Evolutionary conservation across 2,329 filamentous ascomycete genomes (phyloP), one percentile per base, ranked within the genome.

Genomic region (Ophiostoma triangulosporum): DNA sequence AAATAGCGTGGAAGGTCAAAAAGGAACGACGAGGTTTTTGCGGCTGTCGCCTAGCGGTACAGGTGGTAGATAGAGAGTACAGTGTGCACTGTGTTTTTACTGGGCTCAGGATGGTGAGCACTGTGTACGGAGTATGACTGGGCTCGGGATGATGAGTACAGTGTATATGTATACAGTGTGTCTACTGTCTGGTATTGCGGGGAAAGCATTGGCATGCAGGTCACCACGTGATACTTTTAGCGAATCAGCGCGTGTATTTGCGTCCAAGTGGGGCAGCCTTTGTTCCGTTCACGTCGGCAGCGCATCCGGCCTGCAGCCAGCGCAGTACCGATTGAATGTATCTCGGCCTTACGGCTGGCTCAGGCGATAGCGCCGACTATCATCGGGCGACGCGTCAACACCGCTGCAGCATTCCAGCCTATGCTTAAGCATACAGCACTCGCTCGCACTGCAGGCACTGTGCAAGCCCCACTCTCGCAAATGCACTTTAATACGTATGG

Each of bases 1-100:
- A 35, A 48, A 49, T 43, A 53, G 27, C 48, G 40, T 35, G 48
- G 20, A n/a, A 11, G 29, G 49, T 36, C 43, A 45, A 52, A 56
- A 51, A 52, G 49, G 27, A 12, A 27, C 24, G 32, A 53, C 36
- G 40, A 48, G 54, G 54, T 53, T 56, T 56, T 53, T 53, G 54
- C 54, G 40, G 48, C 48, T 46, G 43, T 29, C 43, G 43, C 43
- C 43, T 46, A n/a, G n/a, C n/a, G n/a, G n/a, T n/a, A n/a, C n/a
- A 33, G 15, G 36, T 48, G 48, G 48, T 56, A 53, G 48, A 48
- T 45, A 55, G 52, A 49, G 48, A 15, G 33, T 27, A 53, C 48
- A 48, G 51, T 50, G 38, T 31, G 22, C 51, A 56, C 51, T 22
- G 54, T 53, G 46, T 22, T n/a, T 20, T 12, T 11, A n/a, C 38